Evolutionary conservation across 345 rosid species (phyloP), one percentile per base, ranked within the genome.

Genomic region (Eutrema heterophyllum): DNA sequence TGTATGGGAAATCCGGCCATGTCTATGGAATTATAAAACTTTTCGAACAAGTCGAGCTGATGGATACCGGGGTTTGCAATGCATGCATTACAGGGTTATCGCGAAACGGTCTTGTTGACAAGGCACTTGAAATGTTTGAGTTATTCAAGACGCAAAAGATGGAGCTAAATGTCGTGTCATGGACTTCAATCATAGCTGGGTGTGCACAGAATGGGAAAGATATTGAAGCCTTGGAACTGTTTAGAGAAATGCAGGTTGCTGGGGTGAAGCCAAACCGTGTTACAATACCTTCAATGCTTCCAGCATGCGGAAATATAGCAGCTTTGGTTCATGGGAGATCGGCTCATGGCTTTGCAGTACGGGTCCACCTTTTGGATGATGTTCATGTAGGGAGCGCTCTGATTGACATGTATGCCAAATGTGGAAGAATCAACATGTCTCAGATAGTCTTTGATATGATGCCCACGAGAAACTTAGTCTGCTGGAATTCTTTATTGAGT

Each of bases 371-470:
- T 10, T 53, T 58, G 21, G 71, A 77, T 46, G 84, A 87, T 74
- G 79, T 86, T 73, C 84, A 84, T 70, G 87, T 87, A 15, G 76
- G 86, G 13, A 85, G 91, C 65, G 91, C 97, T 21, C 77, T 92
- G 75, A 75, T 86, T 76, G 93, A 89, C 70, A 89, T 86, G 93
- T 86, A 92, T 62, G 90, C 90, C 27, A 89, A 92, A 67, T 89
- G 96, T 67, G 96, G 96, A 62, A 73, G 85, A 65, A 80, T 86
- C 44, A 79, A 80, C 49, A 33, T 74, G 57, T 86, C 94, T 65
- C 84, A 68, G 52, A 75, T 52, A 39, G 83, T 86, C 67, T 88
- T 92, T 45, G 82, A 84, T 72, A 74, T 39, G 82, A 88, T 88
- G 86, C 78, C 81, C 29, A 71, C 51, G 36, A 89, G 76, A 78